Evolutionary conservation across 2,329 filamentous ascomycete species (phyloP), one percentile per base, ranked within the genome.

Genomic region (Botrytis pseudocinerea): DNA sequence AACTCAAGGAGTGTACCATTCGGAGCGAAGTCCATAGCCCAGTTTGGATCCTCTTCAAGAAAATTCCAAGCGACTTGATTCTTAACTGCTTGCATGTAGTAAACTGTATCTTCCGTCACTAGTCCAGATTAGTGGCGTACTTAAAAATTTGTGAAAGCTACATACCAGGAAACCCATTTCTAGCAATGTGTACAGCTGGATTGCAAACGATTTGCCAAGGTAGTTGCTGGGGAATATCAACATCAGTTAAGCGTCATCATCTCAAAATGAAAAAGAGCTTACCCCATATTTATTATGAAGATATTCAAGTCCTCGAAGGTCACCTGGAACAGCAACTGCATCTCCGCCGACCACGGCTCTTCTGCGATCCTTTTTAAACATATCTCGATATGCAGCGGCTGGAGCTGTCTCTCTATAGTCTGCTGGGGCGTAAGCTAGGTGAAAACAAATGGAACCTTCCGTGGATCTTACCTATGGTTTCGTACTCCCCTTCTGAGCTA

Each of bases 371-470:
- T 90, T 89, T 73, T 88, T 86, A 81, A 92, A 98, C 95, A 98
- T 98, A 78, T 97, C 89, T 82, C 94, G 86, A 76, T 87, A 90
- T 0, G 94, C 93, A 0, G 93, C 92, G 0, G 91, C 92, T 0
- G 95, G 95, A 0, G 95, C 95, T 0, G 92, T 90, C 82, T 98
- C 95, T 64, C 95, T 87, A 80, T 97, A 98, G 82, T 98, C 95
- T 80, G 38, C 22, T 35, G 22, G 18, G 14, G 18, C 28, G 5
- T 57, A 76, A 66, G 51, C 35, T 10, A 40, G 3, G 48, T 65
- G 28, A 35, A 68, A 57, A 25, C 35, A n/a, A 54, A 54, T 32
- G 35, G 44, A 54, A 28, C 8, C 9, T 63, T 28, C n/a, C 60
- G 2, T 54, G 35, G 25, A 40, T 10, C 74, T 9, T 70, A 80